Evolutionary conservation across 2,329 filamentous ascomycete genomes (phyloP).

Genomic region (Fusarium protoensiforme): DNA sequence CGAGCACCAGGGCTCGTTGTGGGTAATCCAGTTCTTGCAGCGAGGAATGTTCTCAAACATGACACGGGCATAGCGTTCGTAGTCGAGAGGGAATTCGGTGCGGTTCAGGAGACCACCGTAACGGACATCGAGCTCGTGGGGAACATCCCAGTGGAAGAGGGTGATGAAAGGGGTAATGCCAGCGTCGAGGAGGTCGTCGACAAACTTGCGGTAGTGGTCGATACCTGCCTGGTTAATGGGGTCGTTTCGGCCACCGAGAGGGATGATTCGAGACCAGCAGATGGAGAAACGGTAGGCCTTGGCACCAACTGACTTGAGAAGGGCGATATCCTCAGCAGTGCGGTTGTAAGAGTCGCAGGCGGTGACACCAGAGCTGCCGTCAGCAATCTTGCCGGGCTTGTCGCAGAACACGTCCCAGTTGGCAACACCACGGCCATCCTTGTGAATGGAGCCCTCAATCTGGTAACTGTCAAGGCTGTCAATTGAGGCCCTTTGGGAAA

Average conservation of each 20-base stretch:
- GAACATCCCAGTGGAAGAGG: slow-evolving; percentile 89
- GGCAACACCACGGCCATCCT: slow-evolving; percentile 82
- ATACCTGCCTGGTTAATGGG: slow-evolving; percentile 83
- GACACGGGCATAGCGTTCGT: slow-evolving; percentile 79
- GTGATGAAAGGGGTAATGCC: slow-evolving; percentile 86
- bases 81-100: slow-evolving; percentile 85
- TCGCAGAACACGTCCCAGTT: slow-evolving; percentile 94
- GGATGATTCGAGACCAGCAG: slow-evolving; percentile 87
- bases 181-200: slow-evolving; percentile 80
- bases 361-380: slow-evolving; percentile 77
- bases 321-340: slow-evolving; percentile 78
- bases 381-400: slow-evolving; percentile 84
- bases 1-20: slow-evolving; percentile 91
- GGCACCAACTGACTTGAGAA: slow-evolving; percentile 79
- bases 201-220: slow-evolving; percentile 81
- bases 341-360: slow-evolving; percentile 91
- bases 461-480: slow-evolving; percentile 74
- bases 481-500: slow-evolving; percentile 26
- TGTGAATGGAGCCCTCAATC: slow-evolving; percentile 80
- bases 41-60: slow-evolving; percentile 79
- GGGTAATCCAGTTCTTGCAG: slow-evolving; percentile 90
- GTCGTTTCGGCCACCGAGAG: slow-evolving; percentile 84
- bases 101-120: slow-evolving; percentile 86
- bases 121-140: slow-evolving; percentile 79
- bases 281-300: slow-evolving; percentile 86